A percentile compares a stretch with the other conserved stretches of the same genome.
These are phyloP conservation scores for Sporothrix pallida DNA, from an alignment of 2,329 filamentous ascomycete species.

Conservation along the genomic window DNA sequence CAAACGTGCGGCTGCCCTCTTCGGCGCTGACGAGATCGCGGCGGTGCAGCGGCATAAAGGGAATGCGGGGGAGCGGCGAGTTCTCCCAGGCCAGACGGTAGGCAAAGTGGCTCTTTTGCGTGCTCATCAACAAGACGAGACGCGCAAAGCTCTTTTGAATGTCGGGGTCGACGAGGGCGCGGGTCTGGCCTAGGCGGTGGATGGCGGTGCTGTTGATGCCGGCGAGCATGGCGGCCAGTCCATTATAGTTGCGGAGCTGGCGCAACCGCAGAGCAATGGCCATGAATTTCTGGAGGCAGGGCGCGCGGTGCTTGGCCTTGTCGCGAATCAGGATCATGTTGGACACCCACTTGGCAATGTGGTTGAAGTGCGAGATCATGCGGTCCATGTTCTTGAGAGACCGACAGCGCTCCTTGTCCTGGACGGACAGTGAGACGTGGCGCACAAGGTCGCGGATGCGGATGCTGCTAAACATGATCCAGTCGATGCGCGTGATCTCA, in stretches of 20 bases:
- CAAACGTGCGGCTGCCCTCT: slow-evolving; percentile 88
- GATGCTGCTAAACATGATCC: slow-evolving; percentile 97
- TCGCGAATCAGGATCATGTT: slow-evolving; percentile 88
- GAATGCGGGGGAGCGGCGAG: slow-evolving; percentile 85
- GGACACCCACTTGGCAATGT: slow-evolving; percentile 79
- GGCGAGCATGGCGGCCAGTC: slow-evolving; percentile 89
- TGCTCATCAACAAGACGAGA: slow-evolving; percentile 89
- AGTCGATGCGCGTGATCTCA: slow-evolving; percentile 94
- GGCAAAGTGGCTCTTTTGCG: slow-evolving; percentile 88
- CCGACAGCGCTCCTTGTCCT: slow-evolving; percentile 75
- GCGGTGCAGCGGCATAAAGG: slow-evolving; percentile 87
- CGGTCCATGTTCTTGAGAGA: slow-evolving; percentile 86
- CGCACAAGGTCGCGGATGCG: slow-evolving; percentile 90
- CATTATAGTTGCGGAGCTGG: slow-evolving; percentile 95
- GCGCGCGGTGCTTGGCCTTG: slow-evolving; percentile 92
- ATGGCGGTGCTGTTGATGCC: slow-evolving; percentile 89
- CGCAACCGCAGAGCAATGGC: slow-evolving; percentile 82
- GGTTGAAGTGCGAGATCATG: slow-evolving; percentile 93
- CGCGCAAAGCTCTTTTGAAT: slow-evolving; percentile 85
- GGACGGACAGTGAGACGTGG: slow-evolving; percentile 77
- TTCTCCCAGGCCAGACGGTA: slow-evolving; percentile 99
- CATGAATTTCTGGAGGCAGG: slow-evolving; percentile 96
- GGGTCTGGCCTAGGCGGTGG: slow-evolving; percentile 80
- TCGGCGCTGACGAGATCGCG: slow-evolving; percentile 90
- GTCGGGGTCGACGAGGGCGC: slow-evolving; percentile 72